Base-by-base conservation (phyloP, 2,329 filamentous ascomycete species). In the Xylaria sp. region DNA sequence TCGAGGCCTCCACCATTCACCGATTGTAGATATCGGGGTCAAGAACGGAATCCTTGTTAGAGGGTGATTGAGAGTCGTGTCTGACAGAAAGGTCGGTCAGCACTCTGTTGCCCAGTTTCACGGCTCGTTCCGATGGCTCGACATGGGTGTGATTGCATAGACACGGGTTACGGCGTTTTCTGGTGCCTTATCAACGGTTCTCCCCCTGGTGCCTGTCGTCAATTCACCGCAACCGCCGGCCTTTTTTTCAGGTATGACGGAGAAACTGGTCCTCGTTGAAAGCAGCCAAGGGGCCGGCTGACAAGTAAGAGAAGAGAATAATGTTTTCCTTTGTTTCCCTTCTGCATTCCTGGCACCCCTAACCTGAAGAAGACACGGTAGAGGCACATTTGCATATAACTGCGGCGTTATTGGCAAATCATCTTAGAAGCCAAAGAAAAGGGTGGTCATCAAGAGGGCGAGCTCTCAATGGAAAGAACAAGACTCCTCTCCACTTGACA, bases 1-100 rank as follows among this genome's bases (percentile, higher is more conserved):
- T 99, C 63, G 88, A 90, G 71, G 83, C 89, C 70, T 95, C 91
- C 72, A 89, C 88, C 56, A 81, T 92, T 75, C 83, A 85, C 71
- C 77, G 78, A 74, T 76, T 61, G 52, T 69, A 66, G 66, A 58
- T 67, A 69, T 44, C 53, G 49, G 18, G 49, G 48, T 47, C 47
- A 35, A 35, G 19, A 55, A 39, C n/a, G 47, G 50, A 52, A 52
- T 60, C 54, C 59, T 57, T 39, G 49, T 59, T 65, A 57, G 56
- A 63, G 37, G 52, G 52, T 59, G 58, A 60, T 34, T 47, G 51
- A 55, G 18, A 39, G 56, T 47, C 23, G 23, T 54, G 48, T 60
- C 58, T 60, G 44, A 57, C 53, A 63, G 55, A 59, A 37, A 58
- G 52, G 58, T 49, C 50, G 54, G 55, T 47, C 16, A 52, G 52